Base-by-base conservation (phyloP, 805 yeast species). In the Millerozyma miso region DNA sequence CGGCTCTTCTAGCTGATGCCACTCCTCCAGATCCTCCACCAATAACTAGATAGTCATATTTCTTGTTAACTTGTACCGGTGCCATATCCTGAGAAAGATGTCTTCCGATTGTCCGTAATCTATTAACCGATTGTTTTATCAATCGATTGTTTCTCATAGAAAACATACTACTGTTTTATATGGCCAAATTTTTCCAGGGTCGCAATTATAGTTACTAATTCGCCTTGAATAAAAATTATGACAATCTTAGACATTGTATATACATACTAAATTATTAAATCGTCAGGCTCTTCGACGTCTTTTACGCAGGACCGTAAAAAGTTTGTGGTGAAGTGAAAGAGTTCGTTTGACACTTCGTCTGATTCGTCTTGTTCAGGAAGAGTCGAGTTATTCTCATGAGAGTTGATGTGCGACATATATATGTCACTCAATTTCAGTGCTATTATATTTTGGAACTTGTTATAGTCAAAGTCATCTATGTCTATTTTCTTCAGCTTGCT, bases 11-110 rank as follows among this genome's bases (percentile, higher is more conserved):
- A 13, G 97, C 95, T 16, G 95, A 83, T n/a, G 99, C 97, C 36
- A 93, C 97, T 53, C 99, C 99, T 37, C 98, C 99, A 31, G 97
- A 88, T 12, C 99, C 99, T 45, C 99, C 99, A 40, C 99, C 99
- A 52, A 93, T 93, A 45, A 93, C 99, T 40, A 93, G 71, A 62
- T 87, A 91, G 58, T 93, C 89, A 74, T 81, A 93, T 62, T 88
- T 91, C 39, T 69, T 60, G 19, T 59, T 39, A 19, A 59, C 43
- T n/a, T 46, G 39, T 59, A 72, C 54, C 20, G 84, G 81, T 33
- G 87, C 80, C 88, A 83, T 83, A 15, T 52, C 33, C 15, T 46
- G 34, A 8, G 54, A 43, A 31, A 68, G 48, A 34, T 67, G 71
- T 51, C 68, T 57, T 40, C 52, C 50, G 37, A 69, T 51, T 18